Base-by-base conservation (phyloP, 805 yeast species). In the Pichia phayaonensis region DNA sequence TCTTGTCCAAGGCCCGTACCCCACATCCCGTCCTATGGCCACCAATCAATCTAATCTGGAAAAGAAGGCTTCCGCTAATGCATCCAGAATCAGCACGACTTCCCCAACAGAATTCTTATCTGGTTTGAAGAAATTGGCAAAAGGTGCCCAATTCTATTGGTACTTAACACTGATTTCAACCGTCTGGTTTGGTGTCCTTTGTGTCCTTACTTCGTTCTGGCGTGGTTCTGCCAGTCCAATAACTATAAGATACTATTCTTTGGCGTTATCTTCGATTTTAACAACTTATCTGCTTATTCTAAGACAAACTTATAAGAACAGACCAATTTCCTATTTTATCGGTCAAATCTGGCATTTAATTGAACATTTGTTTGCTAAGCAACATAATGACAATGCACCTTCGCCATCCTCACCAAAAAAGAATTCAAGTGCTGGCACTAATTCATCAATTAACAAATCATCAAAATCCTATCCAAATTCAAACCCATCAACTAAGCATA, bases 121-220 rank as follows among this genome's bases (percentile, higher is more conserved):
- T n/a, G 57, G 55, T 41, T 18, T 59, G 16, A 49, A 48, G 29
- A 46, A 40, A 24, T 53, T 64, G 13, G 47, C 59, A 13, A 51
- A 66, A 55, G 76, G 81, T 12, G 80, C 81, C 10, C 88, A 83
- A 61, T 81, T 84, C 61, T 80, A 80, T 58, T 84, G 90, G 90
- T 84, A 76, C 56, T 48, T 81, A 26, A 84, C 86, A 18, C 87
- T 84, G 64, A 70, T 77, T 15, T 61, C 72, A 31, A 77, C 81
- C 2, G 55, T 79, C 2, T 56, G 64, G 48, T 76, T 68, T 63
- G 74, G 75, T 59, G 51, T 66, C 3, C 55, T 66, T 20, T 71
- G 69, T 58, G 63, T 70, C 42, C 47, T 75, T 38, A 69, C 61
- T 36, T 72, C 82, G 8, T 70, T 79, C 48, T 70, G 77, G 57